Conservation (phyloP, 176 grass and related monocot species). For the Metroxylon sagu region DNA sequence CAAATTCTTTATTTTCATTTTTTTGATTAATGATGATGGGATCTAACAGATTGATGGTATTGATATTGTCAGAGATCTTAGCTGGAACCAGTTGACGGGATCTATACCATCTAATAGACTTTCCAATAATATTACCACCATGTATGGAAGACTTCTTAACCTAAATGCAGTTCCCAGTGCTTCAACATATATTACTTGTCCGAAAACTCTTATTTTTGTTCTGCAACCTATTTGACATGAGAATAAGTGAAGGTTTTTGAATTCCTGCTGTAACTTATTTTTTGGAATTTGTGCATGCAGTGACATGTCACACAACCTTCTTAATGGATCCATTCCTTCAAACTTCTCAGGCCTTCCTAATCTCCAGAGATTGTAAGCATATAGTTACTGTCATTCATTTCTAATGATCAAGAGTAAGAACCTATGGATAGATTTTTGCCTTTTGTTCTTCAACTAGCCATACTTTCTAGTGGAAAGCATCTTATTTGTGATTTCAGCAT, state of each 20-base stretch:
- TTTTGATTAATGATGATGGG: too few relatives aligned
- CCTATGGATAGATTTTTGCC: too few relatives aligned
- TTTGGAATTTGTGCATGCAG: conserved; percentile 33
- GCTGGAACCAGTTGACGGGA: conserved; percentile 59
- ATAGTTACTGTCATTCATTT: background rate
- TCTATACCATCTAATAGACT: conserved; percentile 40
- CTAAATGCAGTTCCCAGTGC: too few relatives aligned
- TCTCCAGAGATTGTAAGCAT: conserved; percentile 57
- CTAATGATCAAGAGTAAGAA: too few relatives aligned
- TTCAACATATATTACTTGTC: too few relatives aligned
- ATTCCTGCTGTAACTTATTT: conserved; percentile 3
- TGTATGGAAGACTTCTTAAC: conserved; percentile 21
- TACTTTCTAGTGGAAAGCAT: background rate
- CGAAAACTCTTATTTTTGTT: too few relatives aligned
- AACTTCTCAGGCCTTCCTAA: conserved; percentile 48
- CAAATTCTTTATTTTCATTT: conserved; percentile 22
- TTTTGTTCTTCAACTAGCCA: too few relatives aligned
- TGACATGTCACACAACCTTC: conserved; percentile 55
- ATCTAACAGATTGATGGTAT: conserved; percentile 12
- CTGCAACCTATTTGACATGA: too few relatives aligned
- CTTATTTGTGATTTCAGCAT: background rate
- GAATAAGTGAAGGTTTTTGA: too few relatives aligned
- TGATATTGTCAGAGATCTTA: conserved; percentile 58
- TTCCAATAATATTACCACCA: conserved; percentile 59
- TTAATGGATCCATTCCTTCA: conserved; percentile 54